Evolutionary conservation across 148 eudicot species (phyloP).

Genomic region (Dysphania ambrosioides): DNA sequence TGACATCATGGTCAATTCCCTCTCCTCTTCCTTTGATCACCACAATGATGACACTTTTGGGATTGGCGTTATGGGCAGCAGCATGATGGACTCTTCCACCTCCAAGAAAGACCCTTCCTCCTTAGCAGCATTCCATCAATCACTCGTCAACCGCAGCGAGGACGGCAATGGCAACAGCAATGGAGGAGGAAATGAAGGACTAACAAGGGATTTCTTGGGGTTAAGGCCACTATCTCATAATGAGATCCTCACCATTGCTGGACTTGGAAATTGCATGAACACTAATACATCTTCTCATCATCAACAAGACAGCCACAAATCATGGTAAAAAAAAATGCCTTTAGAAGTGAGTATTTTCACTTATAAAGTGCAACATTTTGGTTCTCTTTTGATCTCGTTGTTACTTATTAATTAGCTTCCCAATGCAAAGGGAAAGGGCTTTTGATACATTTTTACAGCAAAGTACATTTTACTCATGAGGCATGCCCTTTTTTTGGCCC

Average conservation of each 20-base stretch:
- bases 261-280: slow-evolving; percentile 39
- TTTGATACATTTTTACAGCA: slow-evolving; percentile 15
- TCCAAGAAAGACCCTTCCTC: slow-evolving; percentile 24
- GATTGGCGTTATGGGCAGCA: slow-evolving; percentile 19
- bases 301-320: slow-evolving; percentile 31
- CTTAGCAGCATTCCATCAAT: slow-evolving; percentile 18
- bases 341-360: no score
- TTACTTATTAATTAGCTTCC: slow-evolving; percentile 7
- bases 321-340: no score
- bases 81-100: slow-evolving; percentile 16
- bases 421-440: slow-evolving; percentile 19
- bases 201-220: slow-evolving; percentile 85
- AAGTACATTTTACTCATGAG: no score
- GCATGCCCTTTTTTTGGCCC: slow-evolving; percentile 23
- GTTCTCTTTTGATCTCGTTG: not conserved
- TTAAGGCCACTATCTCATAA: slow-evolving; percentile 64
- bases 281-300: not conserved
- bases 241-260: slow-evolving; percentile 57
- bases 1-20: slow-evolving; percentile 64
- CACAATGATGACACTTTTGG: slow-evolving; percentile 53
- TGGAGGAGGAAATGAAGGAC: slow-evolving; percentile 45
- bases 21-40: slow-evolving; percentile 39
- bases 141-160: slow-evolving; percentile 4
- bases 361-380: not conserved
- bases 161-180: not conserved